These are phyloP conservation scores for Gardenia jasminoides DNA, from an alignment of 257 asterid species.

Conservation along the genomic window DNA sequence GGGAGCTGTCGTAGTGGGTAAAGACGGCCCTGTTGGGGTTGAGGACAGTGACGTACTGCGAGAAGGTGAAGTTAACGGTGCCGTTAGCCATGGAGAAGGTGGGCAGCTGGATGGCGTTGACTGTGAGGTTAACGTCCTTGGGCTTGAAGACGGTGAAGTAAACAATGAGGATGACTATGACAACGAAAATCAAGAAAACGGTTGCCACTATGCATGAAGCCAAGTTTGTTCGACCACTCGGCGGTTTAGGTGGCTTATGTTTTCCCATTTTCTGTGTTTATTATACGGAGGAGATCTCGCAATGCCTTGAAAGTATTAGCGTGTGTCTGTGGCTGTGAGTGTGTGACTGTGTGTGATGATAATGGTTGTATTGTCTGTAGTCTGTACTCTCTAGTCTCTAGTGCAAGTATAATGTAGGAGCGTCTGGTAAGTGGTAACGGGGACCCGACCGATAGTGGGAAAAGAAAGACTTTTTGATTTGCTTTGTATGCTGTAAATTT, in stretches of 20 bases:
- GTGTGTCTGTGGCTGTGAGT: no score
- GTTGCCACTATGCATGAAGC: conserved; percentile 80
- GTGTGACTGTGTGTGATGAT: background rate
- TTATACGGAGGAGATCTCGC: background rate
- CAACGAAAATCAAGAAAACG: conserved; percentile 57
- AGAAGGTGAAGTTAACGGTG: conserved; percentile 76
- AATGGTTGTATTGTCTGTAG: background rate
- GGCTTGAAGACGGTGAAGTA: conserved; percentile 83
- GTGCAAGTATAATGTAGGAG: background rate
- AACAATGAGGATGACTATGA: conserved; percentile 45
- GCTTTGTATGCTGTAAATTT: background rate
- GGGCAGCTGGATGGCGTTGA: conserved; percentile 74
- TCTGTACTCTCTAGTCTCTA: no score
- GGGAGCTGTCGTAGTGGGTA: conserved; percentile 84
- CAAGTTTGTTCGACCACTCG: conserved; percentile 69
- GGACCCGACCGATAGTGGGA: background rate
- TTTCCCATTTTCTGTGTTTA: conserved; percentile 34
- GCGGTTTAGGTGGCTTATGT: conserved; percentile 44
- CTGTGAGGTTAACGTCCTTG: conserved; percentile 52
- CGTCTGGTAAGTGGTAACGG: background rate
- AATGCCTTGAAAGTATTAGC: background rate
- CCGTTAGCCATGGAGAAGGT: conserved; percentile 63
- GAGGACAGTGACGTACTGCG: conserved; percentile 60
- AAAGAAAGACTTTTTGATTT: background rate
- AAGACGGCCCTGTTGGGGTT: conserved; percentile 79